Conservation (phyloP, 2,329 filamentous ascomycete species). For the Stachybotrys elegans region DNA sequence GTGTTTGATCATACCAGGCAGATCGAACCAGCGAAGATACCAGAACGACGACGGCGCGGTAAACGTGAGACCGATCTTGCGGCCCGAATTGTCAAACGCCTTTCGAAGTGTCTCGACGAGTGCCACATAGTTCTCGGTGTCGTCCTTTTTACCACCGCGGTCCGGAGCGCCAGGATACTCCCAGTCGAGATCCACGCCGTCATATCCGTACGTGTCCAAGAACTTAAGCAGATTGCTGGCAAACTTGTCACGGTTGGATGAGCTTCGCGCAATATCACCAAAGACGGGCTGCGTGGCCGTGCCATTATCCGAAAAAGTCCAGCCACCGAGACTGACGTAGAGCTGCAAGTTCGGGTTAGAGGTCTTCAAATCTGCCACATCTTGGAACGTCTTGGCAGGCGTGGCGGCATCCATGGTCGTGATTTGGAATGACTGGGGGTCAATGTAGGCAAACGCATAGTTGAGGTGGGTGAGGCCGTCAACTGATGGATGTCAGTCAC, state of each 20-base stretch:
- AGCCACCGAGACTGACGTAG: conserved; percentile 28
- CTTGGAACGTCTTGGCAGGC: background rate
- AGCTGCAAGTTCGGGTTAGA: conserved; percentile 6
- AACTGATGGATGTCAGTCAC: background rate
- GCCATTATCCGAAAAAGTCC: conserved; percentile 23
- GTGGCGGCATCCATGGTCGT: conserved; percentile 17
- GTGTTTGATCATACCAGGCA: background rate
- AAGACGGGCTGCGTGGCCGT: conserved; percentile 8
- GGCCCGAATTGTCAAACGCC: conserved; percentile 1
- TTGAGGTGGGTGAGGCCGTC: conserved; percentile 15
- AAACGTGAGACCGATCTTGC: background rate
- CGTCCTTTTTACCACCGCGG: conserved; percentile 3
- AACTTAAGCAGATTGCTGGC: background rate
- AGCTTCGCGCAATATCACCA: conserved; percentile 1
- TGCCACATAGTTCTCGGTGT: conserved; percentile 4
- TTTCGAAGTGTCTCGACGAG: background rate
- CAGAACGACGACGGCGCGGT: background rate
- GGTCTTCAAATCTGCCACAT: conserved; percentile 1
- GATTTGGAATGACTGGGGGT: conserved; percentile 16
- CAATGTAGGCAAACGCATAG: conserved; percentile 17
- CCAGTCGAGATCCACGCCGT: background rate
- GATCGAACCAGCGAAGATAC: conserved; percentile 1
- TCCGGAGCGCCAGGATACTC: conserved; percentile 1
- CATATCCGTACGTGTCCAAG: background rate
- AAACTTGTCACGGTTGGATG: background rate